phyloP scores from a whole-genome alignment of 352 stramenopile genomes.

The Aphanomyces cochlioides region DNA sequence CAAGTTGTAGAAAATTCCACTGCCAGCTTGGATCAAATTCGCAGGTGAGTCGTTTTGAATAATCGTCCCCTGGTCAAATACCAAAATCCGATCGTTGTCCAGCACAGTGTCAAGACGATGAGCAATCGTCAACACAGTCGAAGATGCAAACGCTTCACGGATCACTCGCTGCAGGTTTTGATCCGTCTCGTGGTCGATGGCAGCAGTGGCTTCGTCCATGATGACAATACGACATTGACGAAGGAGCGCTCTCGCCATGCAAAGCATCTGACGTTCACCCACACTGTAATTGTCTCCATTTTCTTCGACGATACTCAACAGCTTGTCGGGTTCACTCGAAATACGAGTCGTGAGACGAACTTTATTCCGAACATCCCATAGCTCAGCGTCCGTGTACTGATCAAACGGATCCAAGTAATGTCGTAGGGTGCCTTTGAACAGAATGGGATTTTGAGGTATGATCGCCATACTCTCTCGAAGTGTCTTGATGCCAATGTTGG shows the following conservation, averaged over 20 bases:
- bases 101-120: slow-evolving; percentile 91
- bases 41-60: slow-evolving; percentile 82
- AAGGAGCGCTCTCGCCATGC: background rate
- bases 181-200: slow-evolving; percentile 62
- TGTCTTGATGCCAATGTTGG: slow-evolving; percentile 52
- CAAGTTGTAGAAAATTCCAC: slow-evolving; percentile 38
- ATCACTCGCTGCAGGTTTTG: slow-evolving; percentile 42
- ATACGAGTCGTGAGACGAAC: slow-evolving; percentile 1
- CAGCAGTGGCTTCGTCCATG: slow-evolving; percentile 46
- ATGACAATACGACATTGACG: slow-evolving; percentile 36
- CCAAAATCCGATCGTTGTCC: slow-evolving; percentile 85
- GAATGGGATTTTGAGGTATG: slow-evolving; percentile 87
- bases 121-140: slow-evolving; percentile 88
- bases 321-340: slow-evolving; percentile 56
- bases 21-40: slow-evolving; percentile 49
- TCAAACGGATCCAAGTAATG: slow-evolving; percentile 45
- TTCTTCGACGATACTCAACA: slow-evolving; percentile 80
- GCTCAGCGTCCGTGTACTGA: slow-evolving; percentile 66
- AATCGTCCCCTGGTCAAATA: slow-evolving; percentile 80
- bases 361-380: slow-evolving; percentile 89
- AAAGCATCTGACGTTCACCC: slow-evolving; percentile 36
- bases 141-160: slow-evolving; percentile 58
- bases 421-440: slow-evolving; percentile 80
- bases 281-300: slow-evolving; percentile 83
- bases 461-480: slow-evolving; percentile 66